Conservation (phyloP, 345 rosid species). For the Euphorbia lathyris region DNA sequence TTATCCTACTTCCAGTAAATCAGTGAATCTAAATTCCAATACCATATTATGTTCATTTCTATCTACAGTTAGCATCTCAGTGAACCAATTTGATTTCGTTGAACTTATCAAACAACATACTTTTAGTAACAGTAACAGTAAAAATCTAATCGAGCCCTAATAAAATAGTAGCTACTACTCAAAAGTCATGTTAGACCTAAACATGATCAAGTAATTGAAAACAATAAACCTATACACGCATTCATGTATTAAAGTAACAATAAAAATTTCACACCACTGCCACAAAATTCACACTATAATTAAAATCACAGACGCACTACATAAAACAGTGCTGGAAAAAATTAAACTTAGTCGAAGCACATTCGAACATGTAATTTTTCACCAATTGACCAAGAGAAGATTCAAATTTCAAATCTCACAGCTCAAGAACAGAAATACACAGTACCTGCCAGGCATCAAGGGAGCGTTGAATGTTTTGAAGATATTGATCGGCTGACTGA, state of each 20-base stretch:
- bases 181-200: slow-evolving; percentile 11
- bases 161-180: slow-evolving; percentile 2
- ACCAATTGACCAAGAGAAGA: not conserved
- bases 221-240: not conserved
- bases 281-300: not conserved
- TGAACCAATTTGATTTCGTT: not conserved
- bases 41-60: not conserved
- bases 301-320: not conserved
- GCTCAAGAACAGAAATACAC: not conserved
- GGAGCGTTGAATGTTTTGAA: slow-evolving; percentile 88
- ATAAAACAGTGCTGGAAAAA: not conserved
- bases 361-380: not conserved
- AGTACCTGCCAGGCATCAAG: slow-evolving; percentile 98
- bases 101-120: not conserved
- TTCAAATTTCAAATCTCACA: not conserved
- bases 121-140: not conserved
- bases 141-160: not conserved
- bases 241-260: not conserved
- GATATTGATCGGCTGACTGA: slow-evolving; percentile 87
- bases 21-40: not conserved
- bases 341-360: not conserved
- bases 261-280: not conserved
- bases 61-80: not conserved
- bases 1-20: not conserved
- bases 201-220: not conserved